Evolutionary conservation across 2,329 filamentous ascomycete genomes (phyloP).

Genomic region (Fusarium illudens): DNA sequence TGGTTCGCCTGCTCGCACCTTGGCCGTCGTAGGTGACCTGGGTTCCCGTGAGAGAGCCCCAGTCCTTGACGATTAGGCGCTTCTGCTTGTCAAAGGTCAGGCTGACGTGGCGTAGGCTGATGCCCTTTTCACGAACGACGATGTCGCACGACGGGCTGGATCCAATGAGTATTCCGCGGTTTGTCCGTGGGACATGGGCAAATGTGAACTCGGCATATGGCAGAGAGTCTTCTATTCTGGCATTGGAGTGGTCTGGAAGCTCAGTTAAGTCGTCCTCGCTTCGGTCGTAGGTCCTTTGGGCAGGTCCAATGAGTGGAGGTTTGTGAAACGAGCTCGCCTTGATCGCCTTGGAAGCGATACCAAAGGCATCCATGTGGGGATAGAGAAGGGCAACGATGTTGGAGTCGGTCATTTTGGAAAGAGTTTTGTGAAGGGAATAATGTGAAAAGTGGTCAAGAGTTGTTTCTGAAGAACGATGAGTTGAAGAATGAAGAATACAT

Average conservation of each 20-base stretch:
- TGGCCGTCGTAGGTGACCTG: not conserved
- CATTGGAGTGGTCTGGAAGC: not conserved
- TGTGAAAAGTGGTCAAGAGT: no score
- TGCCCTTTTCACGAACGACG: not conserved
- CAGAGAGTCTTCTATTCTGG: not conserved
- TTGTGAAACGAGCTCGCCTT: not conserved
- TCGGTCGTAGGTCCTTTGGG: not conserved
- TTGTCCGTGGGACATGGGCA: not conserved
- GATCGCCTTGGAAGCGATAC: not conserved
- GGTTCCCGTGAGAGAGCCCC: not conserved
- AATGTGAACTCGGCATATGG: not conserved
- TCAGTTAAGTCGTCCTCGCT: constrained; percentile 7
- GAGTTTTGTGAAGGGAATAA: no score
- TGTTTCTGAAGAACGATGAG: no score
- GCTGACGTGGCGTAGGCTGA: not conserved
- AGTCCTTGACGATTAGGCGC: not conserved
- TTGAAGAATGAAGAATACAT: not conserved
- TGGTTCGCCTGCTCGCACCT: not conserved
- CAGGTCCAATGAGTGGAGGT: not conserved
- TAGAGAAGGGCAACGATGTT: constrained; percentile 2
- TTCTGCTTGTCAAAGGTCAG: constrained; percentile 29
- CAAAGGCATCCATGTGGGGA: not conserved
- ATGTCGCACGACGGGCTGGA: not conserved
- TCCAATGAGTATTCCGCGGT: not conserved
- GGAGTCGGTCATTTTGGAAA: not conserved